phyloP scores from a whole-genome alignment of 768 basidiomycete species.

The Lactarius hengduanensis region DNA sequence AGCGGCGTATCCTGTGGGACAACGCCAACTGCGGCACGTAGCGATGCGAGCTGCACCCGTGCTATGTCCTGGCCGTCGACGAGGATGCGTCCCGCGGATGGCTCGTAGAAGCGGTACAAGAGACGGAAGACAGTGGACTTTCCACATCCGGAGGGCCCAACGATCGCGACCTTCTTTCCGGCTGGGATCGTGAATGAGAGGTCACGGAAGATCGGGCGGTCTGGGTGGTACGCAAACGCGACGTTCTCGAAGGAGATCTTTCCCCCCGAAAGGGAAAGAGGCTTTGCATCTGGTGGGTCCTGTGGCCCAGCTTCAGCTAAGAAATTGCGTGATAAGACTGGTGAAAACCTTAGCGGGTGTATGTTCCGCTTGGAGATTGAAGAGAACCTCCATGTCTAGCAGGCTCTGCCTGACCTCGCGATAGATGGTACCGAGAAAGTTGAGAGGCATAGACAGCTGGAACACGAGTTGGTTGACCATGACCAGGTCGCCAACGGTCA shows the following conservation, averaged over 20 bases:
- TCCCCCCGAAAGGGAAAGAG: conserved; percentile 73
- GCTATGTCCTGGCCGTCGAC: conserved; percentile 88
- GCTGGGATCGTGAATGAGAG: conserved; percentile 91
- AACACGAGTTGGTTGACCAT: conserved; percentile 99
- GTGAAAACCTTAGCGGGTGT: conserved; percentile 52
- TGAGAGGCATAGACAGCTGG: conserved; percentile 93
- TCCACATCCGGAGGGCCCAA: conserved; percentile 94
- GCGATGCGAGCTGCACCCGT: conserved; percentile 63
- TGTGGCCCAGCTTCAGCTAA: conserved; percentile 34
- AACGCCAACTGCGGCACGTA: conserved; percentile 80
- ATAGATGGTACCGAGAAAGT: conserved; percentile 96
- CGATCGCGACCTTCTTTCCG: conserved; percentile 95
- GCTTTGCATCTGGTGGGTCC: conserved; percentile 68
- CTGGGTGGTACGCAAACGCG: conserved; percentile 87
- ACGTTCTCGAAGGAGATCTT: conserved; percentile 93
- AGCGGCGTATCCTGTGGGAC: conserved; percentile 98
- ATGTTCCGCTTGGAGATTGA: conserved; percentile 84
- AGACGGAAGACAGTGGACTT: conserved; percentile 97
- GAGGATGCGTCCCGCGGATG: conserved; percentile 72
- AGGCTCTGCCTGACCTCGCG: conserved; percentile 95
- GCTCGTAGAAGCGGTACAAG: conserved; percentile 92
- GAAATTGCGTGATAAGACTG: neutral
- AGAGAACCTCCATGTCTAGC: conserved; percentile 95
- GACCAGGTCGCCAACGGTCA: conserved; percentile 98
- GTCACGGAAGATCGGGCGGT: conserved; percentile 85